Evolutionary conservation across 805 yeast species (phyloP).

Genomic region (Yarrowia deformans): DNA sequence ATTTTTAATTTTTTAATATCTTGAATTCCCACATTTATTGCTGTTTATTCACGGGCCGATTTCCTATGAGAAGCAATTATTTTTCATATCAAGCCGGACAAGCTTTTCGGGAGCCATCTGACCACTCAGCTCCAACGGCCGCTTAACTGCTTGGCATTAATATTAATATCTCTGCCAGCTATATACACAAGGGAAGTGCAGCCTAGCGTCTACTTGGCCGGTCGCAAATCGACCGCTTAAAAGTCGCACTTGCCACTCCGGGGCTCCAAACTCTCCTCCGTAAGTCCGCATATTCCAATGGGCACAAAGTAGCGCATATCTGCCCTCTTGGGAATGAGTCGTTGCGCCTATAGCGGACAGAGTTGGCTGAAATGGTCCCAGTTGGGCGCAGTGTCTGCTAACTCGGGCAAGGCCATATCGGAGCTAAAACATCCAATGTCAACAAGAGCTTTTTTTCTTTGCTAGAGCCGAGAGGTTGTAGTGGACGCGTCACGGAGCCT

Average conservation of each 20-base stretch:
- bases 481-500: no score
- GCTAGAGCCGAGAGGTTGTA: background rate
- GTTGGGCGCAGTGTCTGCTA: conserved; percentile 21
- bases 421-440: conserved; percentile 28
- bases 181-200: no score
- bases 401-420: conserved; percentile 23
- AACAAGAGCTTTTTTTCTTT: background rate
- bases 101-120: background rate
- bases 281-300: conserved; percentile 1
- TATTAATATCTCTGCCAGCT: background rate
- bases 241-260: no score
- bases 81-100: no score
- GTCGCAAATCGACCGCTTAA: no score
- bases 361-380: conserved; percentile 22
- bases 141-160: conserved; percentile 6
- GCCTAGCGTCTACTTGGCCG: no score
- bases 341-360: conserved; percentile 15
- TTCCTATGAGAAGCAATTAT: no score
- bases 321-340: conserved; percentile 7
- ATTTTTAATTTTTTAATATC: no score
- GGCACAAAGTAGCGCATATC: conserved; percentile 10
- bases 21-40: no score
- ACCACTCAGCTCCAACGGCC: background rate
- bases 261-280: no score
- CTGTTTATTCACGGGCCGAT: no score